Conservation (phyloP, 2,329 filamentous ascomycete species). For the Sporothrix globosa region DNA sequence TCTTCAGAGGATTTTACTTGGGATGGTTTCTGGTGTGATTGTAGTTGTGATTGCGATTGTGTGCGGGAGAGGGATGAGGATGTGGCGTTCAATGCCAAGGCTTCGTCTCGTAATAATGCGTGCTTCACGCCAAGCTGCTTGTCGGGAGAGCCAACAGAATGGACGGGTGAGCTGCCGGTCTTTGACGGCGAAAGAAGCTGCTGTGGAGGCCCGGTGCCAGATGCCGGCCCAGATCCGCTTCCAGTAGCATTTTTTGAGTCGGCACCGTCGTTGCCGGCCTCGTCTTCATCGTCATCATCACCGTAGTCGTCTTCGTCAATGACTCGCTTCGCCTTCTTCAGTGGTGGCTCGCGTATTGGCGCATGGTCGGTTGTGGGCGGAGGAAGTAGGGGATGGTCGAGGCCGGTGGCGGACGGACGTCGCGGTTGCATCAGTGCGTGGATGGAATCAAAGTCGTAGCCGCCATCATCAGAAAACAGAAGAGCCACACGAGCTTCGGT, state of each 20-base stretch:
- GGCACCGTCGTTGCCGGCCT: slow-evolving; percentile 55
- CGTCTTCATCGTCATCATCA: slow-evolving; percentile 78
- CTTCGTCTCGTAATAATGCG: slow-evolving; percentile 50
- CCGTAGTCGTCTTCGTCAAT: slow-evolving; percentile 87
- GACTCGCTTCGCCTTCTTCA: slow-evolving; percentile 74
- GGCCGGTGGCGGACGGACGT: slow-evolving; percentile 42
- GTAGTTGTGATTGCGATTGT: slow-evolving; percentile 29
- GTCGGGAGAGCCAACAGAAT: slow-evolving; percentile 64
- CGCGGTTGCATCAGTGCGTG: slow-evolving; percentile 54
- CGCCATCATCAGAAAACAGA: slow-evolving; percentile 67
- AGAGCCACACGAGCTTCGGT: slow-evolving; percentile 76
- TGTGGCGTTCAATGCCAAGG: slow-evolving; percentile 35
- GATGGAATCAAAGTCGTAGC: slow-evolving; percentile 57
- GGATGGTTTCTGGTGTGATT: slow-evolving; percentile 39
- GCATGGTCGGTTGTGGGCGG: slow-evolving; percentile 63
- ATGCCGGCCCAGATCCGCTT: slow-evolving; percentile 2
- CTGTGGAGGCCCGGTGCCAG: slow-evolving; percentile 52
- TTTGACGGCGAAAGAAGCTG: slow-evolving; percentile 69
- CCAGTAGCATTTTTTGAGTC: slow-evolving; percentile 15
- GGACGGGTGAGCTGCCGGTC: slow-evolving; percentile 68
- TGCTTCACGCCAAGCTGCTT: slow-evolving; percentile 56
- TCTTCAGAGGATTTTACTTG: slow-evolving; percentile 73
- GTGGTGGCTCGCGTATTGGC: slow-evolving; percentile 62
- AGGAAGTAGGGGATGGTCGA: slow-evolving; percentile 48
- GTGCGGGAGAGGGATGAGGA: slow-evolving; percentile 25